phyloP scores from a whole-genome alignment of 1,139 yeast species.

The Taphrina flavorubra region DNA sequence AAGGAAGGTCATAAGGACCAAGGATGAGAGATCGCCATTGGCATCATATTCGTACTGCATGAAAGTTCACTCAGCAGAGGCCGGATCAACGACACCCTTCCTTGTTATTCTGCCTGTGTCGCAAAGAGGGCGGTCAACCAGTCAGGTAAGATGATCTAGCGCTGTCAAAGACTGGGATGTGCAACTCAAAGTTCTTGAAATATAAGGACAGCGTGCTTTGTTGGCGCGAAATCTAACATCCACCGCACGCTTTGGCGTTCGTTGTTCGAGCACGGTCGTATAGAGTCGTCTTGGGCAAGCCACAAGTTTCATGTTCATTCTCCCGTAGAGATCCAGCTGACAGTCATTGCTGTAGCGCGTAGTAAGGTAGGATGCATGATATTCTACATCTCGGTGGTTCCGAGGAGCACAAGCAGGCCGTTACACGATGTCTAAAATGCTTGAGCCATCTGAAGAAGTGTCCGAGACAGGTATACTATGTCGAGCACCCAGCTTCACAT shows the following conservation, averaged over 20 bases:
- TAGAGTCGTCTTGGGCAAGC: neutral
- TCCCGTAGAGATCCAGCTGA: no score
- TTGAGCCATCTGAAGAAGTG: constrained; percentile 34
- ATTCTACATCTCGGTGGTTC: no score
- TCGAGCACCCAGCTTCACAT: no score
- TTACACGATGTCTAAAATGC: constrained; percentile 23
- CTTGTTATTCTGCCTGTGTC: no score
- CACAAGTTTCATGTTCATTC: neutral
- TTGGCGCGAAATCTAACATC: neutral
- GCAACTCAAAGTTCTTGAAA: neutral
- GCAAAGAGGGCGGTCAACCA: no score
- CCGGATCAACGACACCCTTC: no score
- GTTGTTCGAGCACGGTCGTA: constrained; percentile 3
- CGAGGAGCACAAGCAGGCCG: no score
- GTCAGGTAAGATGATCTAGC: no score
- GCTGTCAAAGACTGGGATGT: neutral
- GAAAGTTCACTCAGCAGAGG: neutral
- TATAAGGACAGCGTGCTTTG: neutral
- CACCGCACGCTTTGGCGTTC: neutral
- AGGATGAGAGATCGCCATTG: constrained; percentile 29
- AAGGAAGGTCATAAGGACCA: constrained; percentile 34
- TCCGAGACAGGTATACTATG: constrained; percentile 22
- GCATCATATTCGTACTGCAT: constrained; percentile 40
- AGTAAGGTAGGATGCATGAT: no score
- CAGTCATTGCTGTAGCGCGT: no score